Percentiles rank a stretch among this genome's conserved stretches.
Evolutionary conservation across 176 grass and related monocot species (phyloP).

Genomic region (Oryza glumipatula): DNA sequence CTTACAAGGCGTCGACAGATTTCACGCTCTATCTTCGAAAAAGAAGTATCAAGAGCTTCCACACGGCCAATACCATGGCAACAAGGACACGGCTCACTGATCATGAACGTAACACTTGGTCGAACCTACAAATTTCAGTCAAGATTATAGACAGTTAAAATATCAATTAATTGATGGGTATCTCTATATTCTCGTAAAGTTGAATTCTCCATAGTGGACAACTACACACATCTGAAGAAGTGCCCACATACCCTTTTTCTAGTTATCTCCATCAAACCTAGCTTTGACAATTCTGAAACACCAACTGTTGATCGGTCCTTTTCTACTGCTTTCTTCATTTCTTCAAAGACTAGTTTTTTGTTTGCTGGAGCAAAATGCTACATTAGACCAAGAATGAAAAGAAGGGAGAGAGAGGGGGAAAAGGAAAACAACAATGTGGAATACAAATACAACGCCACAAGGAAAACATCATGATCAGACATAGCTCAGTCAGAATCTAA

Average conservation of each 20-base stretch:
- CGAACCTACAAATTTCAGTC: conserved; percentile 69
- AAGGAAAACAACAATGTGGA: conserved; percentile 4
- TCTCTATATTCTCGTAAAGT: conserved; percentile 14
- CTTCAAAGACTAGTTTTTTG: conserved; percentile 83
- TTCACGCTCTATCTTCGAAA: conserved; percentile 89
- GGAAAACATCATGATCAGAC: conserved; percentile 17
- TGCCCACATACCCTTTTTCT: conserved; percentile 81
- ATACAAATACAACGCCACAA: background rate
- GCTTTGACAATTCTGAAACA: conserved; percentile 89
- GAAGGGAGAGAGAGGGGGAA: background rate
- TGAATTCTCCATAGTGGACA: conserved; percentile 7
- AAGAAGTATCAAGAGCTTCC: conserved; percentile 86
- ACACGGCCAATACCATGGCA: conserved; percentile 87
- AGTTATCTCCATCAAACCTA: conserved; percentile 94
- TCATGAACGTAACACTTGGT: conserved; percentile 96
- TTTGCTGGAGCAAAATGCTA: conserved; percentile 59
- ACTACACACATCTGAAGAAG: background rate
- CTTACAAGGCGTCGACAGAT: conserved; percentile 85
- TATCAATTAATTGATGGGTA: conserved; percentile 21
- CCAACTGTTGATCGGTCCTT: conserved; percentile 82
- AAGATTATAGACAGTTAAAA: conserved; percentile 19
- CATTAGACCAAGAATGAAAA: conserved; percentile 36
- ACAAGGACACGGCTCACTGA: conserved; percentile 84
- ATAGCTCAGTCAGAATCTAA: background rate
- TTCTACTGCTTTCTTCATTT: conserved; percentile 90